These are phyloP conservation scores for Colletotrichum filicis DNA, from an alignment of 2,329 filamentous ascomycete species.

Conservation along the genomic window DNA sequence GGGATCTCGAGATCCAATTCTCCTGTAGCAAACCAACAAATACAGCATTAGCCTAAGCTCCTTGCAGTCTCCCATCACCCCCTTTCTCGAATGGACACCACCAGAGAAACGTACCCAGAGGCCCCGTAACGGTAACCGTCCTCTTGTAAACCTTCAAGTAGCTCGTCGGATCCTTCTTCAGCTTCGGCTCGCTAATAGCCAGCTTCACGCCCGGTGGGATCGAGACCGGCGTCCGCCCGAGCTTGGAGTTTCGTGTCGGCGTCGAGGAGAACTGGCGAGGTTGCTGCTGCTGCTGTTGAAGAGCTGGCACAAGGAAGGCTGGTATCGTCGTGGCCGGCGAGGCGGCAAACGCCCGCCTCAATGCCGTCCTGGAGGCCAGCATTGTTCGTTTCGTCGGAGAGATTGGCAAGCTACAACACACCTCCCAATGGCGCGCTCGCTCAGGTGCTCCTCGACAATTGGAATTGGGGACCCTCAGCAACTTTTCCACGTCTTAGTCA, in stretches of 20 bases:
- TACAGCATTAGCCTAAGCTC: slow-evolving; percentile 1
- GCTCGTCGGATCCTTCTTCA: slow-evolving; percentile 65
- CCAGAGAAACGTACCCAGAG: slow-evolving; percentile 69
- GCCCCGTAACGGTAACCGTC: slow-evolving; percentile 81
- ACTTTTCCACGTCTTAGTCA: slow-evolving; percentile 50
- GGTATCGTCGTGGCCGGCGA: slow-evolving; percentile 67
- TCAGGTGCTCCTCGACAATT: slow-evolving; percentile 5
- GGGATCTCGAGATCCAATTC: slow-evolving; percentile 83
- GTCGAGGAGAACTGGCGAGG: slow-evolving; percentile 77
- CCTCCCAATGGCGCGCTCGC: slow-evolving; percentile 14
- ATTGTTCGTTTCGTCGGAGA: slow-evolving; percentile 57
- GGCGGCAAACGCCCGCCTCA: slow-evolving; percentile 66
- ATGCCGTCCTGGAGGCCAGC: slow-evolving; percentile 71
- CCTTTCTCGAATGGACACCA: background rate
- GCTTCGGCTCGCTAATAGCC: slow-evolving; percentile 70
- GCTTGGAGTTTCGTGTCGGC: slow-evolving; percentile 76
- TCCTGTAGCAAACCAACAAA: slow-evolving; percentile 56
- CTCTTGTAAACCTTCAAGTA: slow-evolving; percentile 72
- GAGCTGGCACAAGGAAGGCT: slow-evolving; percentile 78
- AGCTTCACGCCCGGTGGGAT: slow-evolving; percentile 88
- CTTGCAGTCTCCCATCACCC: background rate
- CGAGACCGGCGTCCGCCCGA: slow-evolving; percentile 83
- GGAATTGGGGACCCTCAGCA: slow-evolving; percentile 17
- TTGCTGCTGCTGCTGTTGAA: slow-evolving; percentile 55
- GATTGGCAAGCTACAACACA: slow-evolving; percentile 37